A percentile compares a stretch with the other conserved stretches of the same genome.
phyloP scores from a whole-genome alignment of 139 green algal species.

The Coccomyxa sp. region DNA sequence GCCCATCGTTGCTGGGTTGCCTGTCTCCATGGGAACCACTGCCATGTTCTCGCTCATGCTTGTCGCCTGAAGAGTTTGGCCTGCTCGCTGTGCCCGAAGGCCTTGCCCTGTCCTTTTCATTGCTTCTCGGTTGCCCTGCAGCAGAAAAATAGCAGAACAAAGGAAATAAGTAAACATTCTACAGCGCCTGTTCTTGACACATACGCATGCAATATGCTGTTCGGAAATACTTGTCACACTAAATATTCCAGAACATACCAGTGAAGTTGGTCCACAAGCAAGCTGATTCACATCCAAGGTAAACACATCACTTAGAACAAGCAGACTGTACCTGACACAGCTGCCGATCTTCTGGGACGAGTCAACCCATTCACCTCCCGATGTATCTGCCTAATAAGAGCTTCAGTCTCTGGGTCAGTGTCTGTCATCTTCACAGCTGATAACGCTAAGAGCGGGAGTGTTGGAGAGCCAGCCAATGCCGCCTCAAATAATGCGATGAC shows the following conservation, averaged over 20 bases:
- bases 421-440: background rate
- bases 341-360: background rate
- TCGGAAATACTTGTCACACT: background rate
- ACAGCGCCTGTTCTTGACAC: background rate
- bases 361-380: conserved; percentile 28
- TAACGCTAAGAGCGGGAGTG: no score
- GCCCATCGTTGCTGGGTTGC: background rate
- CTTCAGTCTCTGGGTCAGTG: conserved; percentile 4
- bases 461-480: no score
- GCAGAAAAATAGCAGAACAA: background rate
- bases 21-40: background rate
- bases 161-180: background rate
- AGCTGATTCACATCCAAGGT: background rate
- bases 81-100: background rate
- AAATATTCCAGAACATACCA: background rate
- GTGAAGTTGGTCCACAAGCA: background rate
- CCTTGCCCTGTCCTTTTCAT: background rate
- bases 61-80: background rate
- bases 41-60: background rate
- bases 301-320: no score
- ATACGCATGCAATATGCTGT: background rate
- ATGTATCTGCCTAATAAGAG: conserved; percentile 28
- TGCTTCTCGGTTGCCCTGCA: background rate
- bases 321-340: no score
- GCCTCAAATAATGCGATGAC: no score